Percentiles rank a stretch among this genome's conserved stretches.
These are phyloP conservation scores for Pestalotiopsis sp. DNA, from an alignment of 2,329 filamentous ascomycete genomes.

Conservation along the genomic window DNA sequence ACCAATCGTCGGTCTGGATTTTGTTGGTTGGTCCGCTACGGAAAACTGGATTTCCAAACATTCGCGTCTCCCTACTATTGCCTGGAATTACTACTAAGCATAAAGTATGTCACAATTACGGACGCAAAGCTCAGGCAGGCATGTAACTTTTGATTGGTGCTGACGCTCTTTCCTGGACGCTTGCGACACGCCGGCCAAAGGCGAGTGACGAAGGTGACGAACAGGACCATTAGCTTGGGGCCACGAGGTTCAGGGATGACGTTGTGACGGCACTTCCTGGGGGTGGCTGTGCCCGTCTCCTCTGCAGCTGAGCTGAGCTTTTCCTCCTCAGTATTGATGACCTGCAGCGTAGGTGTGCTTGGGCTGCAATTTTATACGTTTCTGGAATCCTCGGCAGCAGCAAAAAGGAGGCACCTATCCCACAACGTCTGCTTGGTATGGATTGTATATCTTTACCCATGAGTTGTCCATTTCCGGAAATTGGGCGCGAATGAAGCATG, in stretches of 20 bases:
- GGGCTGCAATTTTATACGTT: not conserved
- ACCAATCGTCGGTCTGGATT: not conserved
- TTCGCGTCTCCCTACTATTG: not conserved
- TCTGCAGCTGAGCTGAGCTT: not conserved
- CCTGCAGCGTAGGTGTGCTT: not conserved
- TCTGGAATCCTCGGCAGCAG: not conserved
- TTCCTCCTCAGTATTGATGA: not conserved
- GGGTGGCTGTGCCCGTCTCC: not conserved
- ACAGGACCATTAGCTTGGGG: slow-evolving; percentile 1
- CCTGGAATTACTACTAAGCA: not conserved
- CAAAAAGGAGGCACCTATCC: too few species aligned
- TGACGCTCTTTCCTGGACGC: not conserved
- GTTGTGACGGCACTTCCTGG: slow-evolving; percentile 1
- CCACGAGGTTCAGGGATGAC: slow-evolving; percentile 11
- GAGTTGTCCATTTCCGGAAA: too few species aligned
- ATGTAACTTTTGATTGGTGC: not conserved
- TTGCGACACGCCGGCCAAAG: not conserved
- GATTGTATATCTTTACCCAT: too few species aligned
- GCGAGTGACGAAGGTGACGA: slow-evolving; percentile 3
- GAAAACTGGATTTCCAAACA: not conserved
- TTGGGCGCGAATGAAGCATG: too few species aligned
- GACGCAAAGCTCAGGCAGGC: not conserved
- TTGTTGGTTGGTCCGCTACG: not conserved
- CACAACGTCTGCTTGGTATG: too few species aligned
- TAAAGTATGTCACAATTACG: slow-evolving; percentile 1